Evolutionary conservation across 75 land plant species (phyloP), one percentile per base, ranked within the genome.

Genomic region (Sequoiadendron giganteum): DNA sequence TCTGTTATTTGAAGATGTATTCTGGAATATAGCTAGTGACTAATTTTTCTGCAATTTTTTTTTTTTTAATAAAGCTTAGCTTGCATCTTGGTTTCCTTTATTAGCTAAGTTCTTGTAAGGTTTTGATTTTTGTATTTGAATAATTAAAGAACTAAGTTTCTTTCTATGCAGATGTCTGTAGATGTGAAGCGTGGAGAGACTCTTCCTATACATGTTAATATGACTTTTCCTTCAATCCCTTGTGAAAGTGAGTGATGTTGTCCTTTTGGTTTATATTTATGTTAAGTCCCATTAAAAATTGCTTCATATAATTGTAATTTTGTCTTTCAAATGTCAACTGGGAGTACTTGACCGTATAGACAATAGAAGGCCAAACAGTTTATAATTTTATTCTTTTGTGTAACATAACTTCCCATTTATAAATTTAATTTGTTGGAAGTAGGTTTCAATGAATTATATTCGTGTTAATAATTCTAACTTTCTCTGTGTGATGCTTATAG

Each of bases 181-280:
- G 99, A 96, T 90, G 86, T 93, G 70, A 98, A 95, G 90, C 95
- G 99, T 77, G 98, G 99, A 61, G 97, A 98, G 92, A 98, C 93
- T 54, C 97, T 98, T 88, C 99, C 99, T 36, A 98, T 98, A 48
- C 97, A 96, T 86, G 94, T 98, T 83, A 98, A 96, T 88, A 95
- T 98, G 95, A 96, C 99, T 40, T 96, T 98, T 85, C 99, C 99
- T 89, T 90, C 96, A 30, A 90, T 98, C 61, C 99, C 98, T 52
- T 98, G 99, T 89, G 95, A 95, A 87, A 96, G 99, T 97, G 80
- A 89, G 93, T 77, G 52, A 14, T 19, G 30, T 87, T 83, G 0
- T 80, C 85, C 25, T 61, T 21, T 0, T 77, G 10, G 1, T 70
- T 25, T 15, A 86, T 54, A 38, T 43, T 18, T 7, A 86, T 88